Conservation (phyloP, 768 basidiomycete species). For the Lepiota venenata region DNA sequence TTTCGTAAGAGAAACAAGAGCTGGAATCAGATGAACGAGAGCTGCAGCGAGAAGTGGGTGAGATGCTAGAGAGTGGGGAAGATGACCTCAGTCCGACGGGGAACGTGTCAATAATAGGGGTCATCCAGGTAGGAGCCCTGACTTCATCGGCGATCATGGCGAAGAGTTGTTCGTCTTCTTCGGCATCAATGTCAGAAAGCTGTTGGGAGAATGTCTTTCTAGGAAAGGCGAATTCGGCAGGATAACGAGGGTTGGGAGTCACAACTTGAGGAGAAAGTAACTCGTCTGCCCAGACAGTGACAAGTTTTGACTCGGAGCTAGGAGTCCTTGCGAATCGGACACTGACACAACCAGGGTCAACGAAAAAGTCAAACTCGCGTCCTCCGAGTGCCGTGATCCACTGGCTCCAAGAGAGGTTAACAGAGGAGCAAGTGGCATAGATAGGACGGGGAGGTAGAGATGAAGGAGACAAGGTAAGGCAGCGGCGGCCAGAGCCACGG, state of each 20-base stretch:
- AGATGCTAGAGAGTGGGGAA: constrained; percentile 57
- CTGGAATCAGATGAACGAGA: constrained; percentile 74
- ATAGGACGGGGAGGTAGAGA: constrained; percentile 69
- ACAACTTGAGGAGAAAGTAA: constrained; percentile 26
- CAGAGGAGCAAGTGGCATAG: constrained; percentile 65
- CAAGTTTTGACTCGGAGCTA: constrained; percentile 32
- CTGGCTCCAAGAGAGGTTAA: constrained; percentile 76
- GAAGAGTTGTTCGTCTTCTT: constrained; percentile 73
- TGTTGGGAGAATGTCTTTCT: constrained; percentile 71
- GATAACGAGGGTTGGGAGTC: constrained; percentile 21
- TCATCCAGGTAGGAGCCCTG: constrained; percentile 64
- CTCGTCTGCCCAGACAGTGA: constrained; percentile 70
- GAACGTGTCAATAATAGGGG: constrained; percentile 62
- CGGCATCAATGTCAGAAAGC: constrained; percentile 65
- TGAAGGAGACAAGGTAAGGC: constrained; percentile 67
- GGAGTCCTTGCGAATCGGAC: constrained; percentile 45
- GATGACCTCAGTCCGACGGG: constrained; percentile 46
- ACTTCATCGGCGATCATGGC: constrained; percentile 72
- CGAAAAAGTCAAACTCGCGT: constrained; percentile 73
- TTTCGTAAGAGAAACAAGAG: constrained; percentile 53
- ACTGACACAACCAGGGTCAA: constrained; percentile 78
- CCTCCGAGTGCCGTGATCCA: constrained; percentile 73
- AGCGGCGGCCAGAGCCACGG: constrained; percentile 68
- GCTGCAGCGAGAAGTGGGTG: constrained; percentile 65
- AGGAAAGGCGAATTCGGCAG: constrained; percentile 18